These are phyloP conservation scores for Colletotrichum graminicola DNA, from an alignment of 2,329 filamentous ascomycete genomes.

Conservation along the genomic window DNA sequence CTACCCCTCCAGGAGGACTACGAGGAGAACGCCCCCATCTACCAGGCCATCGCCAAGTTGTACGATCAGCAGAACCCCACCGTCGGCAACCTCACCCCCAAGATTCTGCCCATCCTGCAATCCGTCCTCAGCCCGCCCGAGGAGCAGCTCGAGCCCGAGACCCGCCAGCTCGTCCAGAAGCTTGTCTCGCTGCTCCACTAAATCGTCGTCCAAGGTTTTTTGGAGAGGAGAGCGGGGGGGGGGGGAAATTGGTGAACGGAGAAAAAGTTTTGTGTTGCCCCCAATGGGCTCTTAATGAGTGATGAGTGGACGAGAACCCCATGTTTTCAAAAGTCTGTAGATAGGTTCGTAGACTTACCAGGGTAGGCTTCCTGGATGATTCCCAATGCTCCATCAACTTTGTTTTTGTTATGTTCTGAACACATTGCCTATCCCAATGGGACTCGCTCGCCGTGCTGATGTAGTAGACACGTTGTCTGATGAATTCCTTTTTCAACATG, in stretches of 20 bases:
- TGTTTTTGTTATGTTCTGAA: background rate
- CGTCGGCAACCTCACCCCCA: slow-evolving; percentile 76
- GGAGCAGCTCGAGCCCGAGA: slow-evolving; percentile 81
- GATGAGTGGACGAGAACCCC: slow-evolving; percentile 42
- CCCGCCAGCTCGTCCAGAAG: slow-evolving; percentile 73
- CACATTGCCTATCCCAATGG: background rate
- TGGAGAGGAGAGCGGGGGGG: background rate
- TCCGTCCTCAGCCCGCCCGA: slow-evolving; percentile 78
- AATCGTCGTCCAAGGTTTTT: background rate
- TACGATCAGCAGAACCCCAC: slow-evolving; percentile 79
- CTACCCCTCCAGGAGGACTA: slow-evolving; percentile 93
- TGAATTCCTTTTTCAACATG: background rate
- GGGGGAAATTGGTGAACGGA: background rate
- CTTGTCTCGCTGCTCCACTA: slow-evolving; percentile 64
- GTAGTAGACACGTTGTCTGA: background rate
- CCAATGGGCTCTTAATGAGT: slow-evolving; percentile 39
- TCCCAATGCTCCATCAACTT: slow-evolving; percentile 39
- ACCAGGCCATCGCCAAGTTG: slow-evolving; percentile 87
- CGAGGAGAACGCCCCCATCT: slow-evolving; percentile 96
- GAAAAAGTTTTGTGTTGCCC: slow-evolving; percentile 24
- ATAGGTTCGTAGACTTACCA: slow-evolving; percentile 41
- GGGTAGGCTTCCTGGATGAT: slow-evolving; percentile 36
- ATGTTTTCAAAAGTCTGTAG: slow-evolving; percentile 40
- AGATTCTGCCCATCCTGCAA: slow-evolving; percentile 78
- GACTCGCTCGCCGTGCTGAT: background rate